Evolutionary conservation across 2,329 filamentous ascomycete genomes (phyloP).

Genomic region (Fusarium verrucosum): DNA sequence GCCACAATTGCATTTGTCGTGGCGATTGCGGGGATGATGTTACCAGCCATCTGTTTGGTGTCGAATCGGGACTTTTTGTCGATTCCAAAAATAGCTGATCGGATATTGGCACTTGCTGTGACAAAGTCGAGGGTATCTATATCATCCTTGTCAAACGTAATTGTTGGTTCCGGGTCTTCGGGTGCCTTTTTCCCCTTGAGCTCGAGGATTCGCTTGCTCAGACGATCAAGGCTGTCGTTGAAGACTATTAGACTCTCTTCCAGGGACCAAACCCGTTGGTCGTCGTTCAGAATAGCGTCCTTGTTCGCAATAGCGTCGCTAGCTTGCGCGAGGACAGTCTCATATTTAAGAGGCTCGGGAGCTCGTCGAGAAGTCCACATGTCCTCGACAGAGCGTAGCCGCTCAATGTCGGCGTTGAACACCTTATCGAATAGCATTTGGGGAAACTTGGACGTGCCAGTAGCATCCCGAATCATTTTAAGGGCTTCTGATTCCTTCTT

Average conservation of each 20-base stretch:
- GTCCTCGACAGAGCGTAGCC: constrained; percentile 86
- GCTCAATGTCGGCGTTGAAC: constrained; percentile 83
- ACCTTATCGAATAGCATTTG: constrained; percentile 91
- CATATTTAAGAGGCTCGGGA: constrained; percentile 78
- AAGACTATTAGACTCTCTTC: constrained; percentile 89
- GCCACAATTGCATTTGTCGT: constrained; percentile 98
- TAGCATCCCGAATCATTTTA: constrained; percentile 81
- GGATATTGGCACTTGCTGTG: constrained; percentile 86
- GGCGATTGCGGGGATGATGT: constrained; percentile 98
- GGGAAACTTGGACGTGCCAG: constrained; percentile 81
- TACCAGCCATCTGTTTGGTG: constrained; percentile 98
- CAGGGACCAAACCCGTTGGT: constrained; percentile 82
- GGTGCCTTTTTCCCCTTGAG: constrained; percentile 62
- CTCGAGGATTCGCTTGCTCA: constrained; percentile 77
- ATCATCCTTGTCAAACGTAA: constrained; percentile 97
- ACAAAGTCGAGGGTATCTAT: constrained; percentile 96
- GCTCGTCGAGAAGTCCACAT: constrained; percentile 91
- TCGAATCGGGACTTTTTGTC: constrained; percentile 91
- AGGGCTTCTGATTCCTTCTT: constrained; percentile 84
- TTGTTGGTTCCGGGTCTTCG: constrained; percentile 67
- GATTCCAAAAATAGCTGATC: constrained; percentile 89
- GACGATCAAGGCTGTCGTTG: constrained; percentile 79
- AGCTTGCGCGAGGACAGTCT: constrained; percentile 64
- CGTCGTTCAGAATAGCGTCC: constrained; percentile 67
- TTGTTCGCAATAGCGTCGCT: constrained; percentile 58